Evolutionary conservation across 1,139 yeast genomes (phyloP).

Genomic region (Hansenula sp.): DNA sequence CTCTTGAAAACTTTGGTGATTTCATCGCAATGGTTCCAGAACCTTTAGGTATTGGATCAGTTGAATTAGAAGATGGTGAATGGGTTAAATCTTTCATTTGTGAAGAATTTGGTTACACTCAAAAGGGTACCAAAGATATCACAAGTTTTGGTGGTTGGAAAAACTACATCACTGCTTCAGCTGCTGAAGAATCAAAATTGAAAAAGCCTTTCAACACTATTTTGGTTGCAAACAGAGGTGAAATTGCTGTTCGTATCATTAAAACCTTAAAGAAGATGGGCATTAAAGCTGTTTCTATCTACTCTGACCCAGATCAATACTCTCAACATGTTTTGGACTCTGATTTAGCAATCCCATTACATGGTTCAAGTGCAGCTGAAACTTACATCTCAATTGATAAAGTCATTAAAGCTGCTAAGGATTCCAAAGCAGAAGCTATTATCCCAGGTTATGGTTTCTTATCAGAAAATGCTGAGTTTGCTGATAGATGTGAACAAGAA

Average conservation of each 20-base stretch:
- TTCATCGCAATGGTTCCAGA: conserved; percentile 87
- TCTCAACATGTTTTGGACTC: conserved; percentile 83
- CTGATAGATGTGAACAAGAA: conserved; percentile 77
- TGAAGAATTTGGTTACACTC: conserved; percentile 78
- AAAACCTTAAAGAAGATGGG: conserved; percentile 77
- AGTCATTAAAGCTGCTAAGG: conserved; percentile 79
- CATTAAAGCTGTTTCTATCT: conserved; percentile 79
- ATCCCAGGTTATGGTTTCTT: conserved; percentile 97
- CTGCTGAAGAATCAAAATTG: conserved; percentile 17
- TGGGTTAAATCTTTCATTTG: conserved; percentile 92
- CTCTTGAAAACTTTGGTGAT: conserved; percentile 69
- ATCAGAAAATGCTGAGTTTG: conserved; percentile 94
- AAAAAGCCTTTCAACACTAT: conserved; percentile 76
- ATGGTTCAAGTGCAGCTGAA: conserved; percentile 83
- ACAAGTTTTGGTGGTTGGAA: conserved; percentile 89
- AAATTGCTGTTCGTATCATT: conserved; percentile 91
- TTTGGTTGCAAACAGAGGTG: conserved; percentile 95
- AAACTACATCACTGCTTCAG: conserved; percentile 46
- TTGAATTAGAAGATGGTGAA: conserved; percentile 72
- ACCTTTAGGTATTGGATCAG: conserved; percentile 93
- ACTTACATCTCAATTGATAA: conserved; percentile 84
- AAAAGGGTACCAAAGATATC: conserved; percentile 70
- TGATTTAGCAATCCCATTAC: conserved; percentile 73
- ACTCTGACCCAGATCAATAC: conserved; percentile 85
- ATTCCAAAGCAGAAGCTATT: conserved; percentile 82